These are phyloP conservation scores for Cucurbitaria berberidis DNA, from an alignment of 2,329 filamentous ascomycete genomes.

Conservation along the genomic window DNA sequence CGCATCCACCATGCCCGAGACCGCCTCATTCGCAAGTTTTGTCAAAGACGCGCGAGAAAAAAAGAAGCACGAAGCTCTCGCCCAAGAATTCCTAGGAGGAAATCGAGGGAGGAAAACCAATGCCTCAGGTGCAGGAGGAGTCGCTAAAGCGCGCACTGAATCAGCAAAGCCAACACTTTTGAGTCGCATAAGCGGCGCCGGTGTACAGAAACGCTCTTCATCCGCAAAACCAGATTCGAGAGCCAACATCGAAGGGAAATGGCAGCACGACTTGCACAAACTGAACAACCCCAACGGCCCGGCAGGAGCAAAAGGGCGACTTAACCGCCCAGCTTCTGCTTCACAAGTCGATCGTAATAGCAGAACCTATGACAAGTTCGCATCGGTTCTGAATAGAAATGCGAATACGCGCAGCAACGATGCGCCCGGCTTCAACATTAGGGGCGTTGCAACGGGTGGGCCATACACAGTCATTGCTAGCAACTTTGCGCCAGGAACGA, in stretches of 20 bases:
- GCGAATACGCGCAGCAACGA: slow-evolving; percentile 38
- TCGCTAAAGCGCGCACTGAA: slow-evolving; percentile 52
- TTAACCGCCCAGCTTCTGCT: slow-evolving; percentile 48
- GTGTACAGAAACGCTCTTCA: slow-evolving; percentile 68
- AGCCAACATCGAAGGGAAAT: slow-evolving; percentile 69
- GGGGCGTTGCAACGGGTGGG: slow-evolving; percentile 69
- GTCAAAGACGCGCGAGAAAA: slow-evolving; percentile 62
- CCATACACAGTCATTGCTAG: slow-evolving; percentile 76
- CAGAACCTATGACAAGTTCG: slow-evolving; percentile 51
- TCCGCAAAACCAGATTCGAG: slow-evolving; percentile 48
- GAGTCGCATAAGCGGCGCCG: slow-evolving; percentile 74
- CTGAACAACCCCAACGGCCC: slow-evolving; percentile 49
- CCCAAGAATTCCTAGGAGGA: slow-evolving; percentile 71
- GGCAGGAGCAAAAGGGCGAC: slow-evolving; percentile 36
- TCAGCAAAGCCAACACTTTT: slow-evolving; percentile 64
- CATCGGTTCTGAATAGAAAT: slow-evolving; percentile 37
- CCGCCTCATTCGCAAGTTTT: slow-evolving; percentile 37
- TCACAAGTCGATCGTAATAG: slow-evolving; percentile 52
- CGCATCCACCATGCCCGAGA: slow-evolving; percentile 28
- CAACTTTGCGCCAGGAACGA: slow-evolving; percentile 83
- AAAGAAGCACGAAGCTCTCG: slow-evolving; percentile 74
- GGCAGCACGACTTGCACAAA: slow-evolving; percentile 73
- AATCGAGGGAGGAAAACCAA: slow-evolving; percentile 63
- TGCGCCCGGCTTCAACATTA: slow-evolving; percentile 66
- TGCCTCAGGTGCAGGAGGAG: slow-evolving; percentile 56